phyloP scores from a whole-genome alignment of 306 rosid species.

The Prunus mongolica region DNA sequence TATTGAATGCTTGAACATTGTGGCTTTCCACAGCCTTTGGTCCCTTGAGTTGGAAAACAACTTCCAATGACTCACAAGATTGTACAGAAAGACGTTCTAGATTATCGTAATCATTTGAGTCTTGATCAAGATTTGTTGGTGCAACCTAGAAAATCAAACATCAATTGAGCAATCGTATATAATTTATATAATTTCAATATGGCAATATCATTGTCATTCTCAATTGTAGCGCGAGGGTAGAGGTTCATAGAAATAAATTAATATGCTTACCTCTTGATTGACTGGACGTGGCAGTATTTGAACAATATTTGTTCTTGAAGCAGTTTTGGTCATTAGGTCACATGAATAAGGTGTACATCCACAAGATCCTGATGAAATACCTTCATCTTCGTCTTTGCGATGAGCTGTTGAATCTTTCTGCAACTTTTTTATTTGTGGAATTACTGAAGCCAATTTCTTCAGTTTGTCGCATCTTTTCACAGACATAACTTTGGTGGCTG shows the following conservation, averaged over 20 bases:
- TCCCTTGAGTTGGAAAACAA: not conserved
- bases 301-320: not conserved
- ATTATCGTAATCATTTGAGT: not conserved
- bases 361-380: not conserved
- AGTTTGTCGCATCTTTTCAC: rapidly evolving
- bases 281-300: not conserved
- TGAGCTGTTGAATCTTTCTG: not conserved
- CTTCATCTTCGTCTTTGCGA: too few relatives aligned
- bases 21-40: not conserved
- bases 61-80: rapidly evolving
- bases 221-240: not conserved
- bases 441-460: not conserved
- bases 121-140: not conserved
- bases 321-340: too few relatives aligned
- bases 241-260: not conserved
- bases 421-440: too few relatives aligned
- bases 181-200: too few relatives aligned
- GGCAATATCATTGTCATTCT: too few relatives aligned
- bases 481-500: not conserved
- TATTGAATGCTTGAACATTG: not conserved
- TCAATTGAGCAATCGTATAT: not conserved
- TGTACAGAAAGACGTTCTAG: rapidly evolving
- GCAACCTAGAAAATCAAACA: not conserved
- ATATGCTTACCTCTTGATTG: not conserved
- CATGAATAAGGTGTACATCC: not conserved